These are phyloP conservation scores for Diplotaxis tenuifolia DNA, from an alignment of 345 rosid species.

Conservation along the genomic window DNA sequence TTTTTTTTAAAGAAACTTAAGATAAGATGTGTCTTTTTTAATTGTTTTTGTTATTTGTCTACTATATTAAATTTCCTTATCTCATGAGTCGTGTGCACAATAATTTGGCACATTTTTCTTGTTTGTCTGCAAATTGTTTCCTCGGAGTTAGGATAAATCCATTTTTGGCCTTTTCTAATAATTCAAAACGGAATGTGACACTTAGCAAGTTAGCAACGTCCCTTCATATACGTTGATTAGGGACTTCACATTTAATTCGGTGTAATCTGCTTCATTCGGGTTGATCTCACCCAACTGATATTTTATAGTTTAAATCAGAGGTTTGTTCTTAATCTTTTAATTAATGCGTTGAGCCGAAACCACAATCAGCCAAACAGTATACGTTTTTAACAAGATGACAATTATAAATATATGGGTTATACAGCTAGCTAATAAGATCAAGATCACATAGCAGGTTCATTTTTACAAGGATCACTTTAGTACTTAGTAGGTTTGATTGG, in stretches of 20 bases:
- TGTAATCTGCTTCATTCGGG: conserved; percentile 14
- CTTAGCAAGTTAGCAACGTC: conserved; percentile 5
- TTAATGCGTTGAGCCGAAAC: not conserved
- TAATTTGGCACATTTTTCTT: conserved; percentile 34
- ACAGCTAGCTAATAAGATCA: not conserved
- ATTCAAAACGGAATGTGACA: not conserved
- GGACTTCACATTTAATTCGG: conserved; percentile 17
- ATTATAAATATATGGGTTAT: not conserved
- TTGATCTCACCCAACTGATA: conserved; percentile 23
- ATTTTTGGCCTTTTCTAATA: conserved; percentile 6
- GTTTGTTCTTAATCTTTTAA: not conserved
- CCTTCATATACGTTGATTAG: not conserved
- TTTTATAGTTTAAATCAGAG: not conserved
- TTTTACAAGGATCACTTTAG: no score
- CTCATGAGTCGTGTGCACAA: conserved; percentile 28
- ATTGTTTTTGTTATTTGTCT: no score
- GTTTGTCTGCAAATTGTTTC: conserved; percentile 23
- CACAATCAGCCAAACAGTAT: not conserved
- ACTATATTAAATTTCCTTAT: not conserved
- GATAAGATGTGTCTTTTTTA: conserved; percentile 22
- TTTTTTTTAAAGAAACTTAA: not conserved
- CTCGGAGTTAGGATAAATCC: conserved; percentile 7
- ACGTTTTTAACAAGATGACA: not conserved
- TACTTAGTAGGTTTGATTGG: not conserved
- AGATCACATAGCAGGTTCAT: not conserved